Evolutionary conservation across 768 basidiomycete genomes (phyloP).

Genomic region (Tylopilus cervinicoccineus): DNA sequence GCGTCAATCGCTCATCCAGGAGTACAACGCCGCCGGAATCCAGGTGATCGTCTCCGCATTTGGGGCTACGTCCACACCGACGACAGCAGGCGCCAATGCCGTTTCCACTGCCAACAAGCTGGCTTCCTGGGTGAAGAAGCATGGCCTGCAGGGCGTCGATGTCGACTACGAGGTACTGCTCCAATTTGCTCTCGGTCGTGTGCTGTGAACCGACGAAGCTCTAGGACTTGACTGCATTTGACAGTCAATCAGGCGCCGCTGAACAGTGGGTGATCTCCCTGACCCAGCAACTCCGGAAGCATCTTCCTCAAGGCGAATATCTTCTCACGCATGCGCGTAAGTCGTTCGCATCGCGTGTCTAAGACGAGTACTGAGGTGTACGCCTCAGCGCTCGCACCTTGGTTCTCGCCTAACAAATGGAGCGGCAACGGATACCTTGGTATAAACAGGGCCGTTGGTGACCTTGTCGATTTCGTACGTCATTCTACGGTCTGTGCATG

Average conservation of each 20-base stretch:
- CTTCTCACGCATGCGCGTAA: constrained; percentile 33
- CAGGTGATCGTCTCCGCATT: constrained; percentile 53
- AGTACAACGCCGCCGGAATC: constrained; percentile 52
- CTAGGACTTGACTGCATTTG: constrained; percentile 31
- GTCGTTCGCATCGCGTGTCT: not conserved
- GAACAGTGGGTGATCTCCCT: constrained; percentile 29
- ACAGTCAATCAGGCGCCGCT: constrained; percentile 29
- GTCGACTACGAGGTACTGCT: constrained; percentile 43
- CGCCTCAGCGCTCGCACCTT: constrained; percentile 39
- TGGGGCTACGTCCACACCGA: constrained; percentile 38
- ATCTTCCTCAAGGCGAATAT: constrained; percentile 29
- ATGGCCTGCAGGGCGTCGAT: constrained; percentile 47
- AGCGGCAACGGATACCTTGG: constrained; percentile 38
- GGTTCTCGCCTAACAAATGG: constrained; percentile 35
- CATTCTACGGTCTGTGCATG: not conserved
- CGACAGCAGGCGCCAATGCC: constrained; percentile 36
- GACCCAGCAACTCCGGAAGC: constrained; percentile 26
- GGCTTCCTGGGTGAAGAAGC: constrained; percentile 42
- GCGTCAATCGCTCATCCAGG: constrained; percentile 35
- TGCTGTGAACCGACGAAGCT: not conserved
- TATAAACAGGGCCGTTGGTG: constrained; percentile 36
- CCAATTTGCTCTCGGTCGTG: not conserved
- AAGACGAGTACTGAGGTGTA: not conserved
- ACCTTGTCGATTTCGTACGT: constrained; percentile 40
- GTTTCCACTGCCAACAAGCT: constrained; percentile 36